phyloP scores from a whole-genome alignment of 805 yeast species.

The Spathaspora sp. region DNA sequence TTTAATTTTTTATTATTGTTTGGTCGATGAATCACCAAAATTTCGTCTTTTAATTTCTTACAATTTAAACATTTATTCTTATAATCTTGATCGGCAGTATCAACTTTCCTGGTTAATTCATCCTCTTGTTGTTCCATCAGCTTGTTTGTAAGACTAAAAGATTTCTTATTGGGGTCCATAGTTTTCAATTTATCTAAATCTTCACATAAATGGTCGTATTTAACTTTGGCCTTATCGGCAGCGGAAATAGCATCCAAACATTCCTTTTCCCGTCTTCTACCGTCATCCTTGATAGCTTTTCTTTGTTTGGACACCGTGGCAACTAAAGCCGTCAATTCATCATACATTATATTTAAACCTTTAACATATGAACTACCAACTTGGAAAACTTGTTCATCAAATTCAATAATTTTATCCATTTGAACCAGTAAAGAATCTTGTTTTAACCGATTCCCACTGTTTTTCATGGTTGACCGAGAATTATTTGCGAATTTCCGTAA shows the following conservation, averaged over 20 bases:
- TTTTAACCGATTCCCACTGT: slow-evolving; percentile 38
- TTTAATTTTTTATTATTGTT: slow-evolving; percentile 65
- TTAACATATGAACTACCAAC: slow-evolving; percentile 76
- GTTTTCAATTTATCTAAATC: slow-evolving; percentile 81
- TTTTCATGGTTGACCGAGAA: slow-evolving; percentile 46
- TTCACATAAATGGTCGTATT: slow-evolving; percentile 73
- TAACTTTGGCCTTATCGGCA: slow-evolving; percentile 82
- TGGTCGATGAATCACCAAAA: slow-evolving; percentile 74
- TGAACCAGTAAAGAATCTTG: slow-evolving; percentile 64
- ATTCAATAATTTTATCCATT: slow-evolving; percentile 65
- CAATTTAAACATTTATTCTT: slow-evolving; percentile 71
- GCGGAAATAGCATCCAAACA: slow-evolving; percentile 74
- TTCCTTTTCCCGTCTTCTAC: slow-evolving; percentile 76
- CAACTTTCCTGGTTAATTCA: slow-evolving; percentile 76
- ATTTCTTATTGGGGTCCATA: slow-evolving; percentile 81
- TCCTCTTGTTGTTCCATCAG: slow-evolving; percentile 88
- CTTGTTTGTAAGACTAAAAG: slow-evolving; percentile 74
- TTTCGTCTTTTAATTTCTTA: slow-evolving; percentile 68
- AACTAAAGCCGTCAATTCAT: slow-evolving; percentile 71
- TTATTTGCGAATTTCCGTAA: slow-evolving; percentile 66
- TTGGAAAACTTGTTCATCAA: slow-evolving; percentile 68
- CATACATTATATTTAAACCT: slow-evolving; percentile 80
- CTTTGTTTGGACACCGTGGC: slow-evolving; percentile 68
- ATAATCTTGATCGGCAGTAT: slow-evolving; percentile 82
- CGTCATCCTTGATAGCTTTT: slow-evolving; percentile 77